Conservation (phyloP, 805 yeast genomes). For the Alloascoidea hylecoeti region DNA sequence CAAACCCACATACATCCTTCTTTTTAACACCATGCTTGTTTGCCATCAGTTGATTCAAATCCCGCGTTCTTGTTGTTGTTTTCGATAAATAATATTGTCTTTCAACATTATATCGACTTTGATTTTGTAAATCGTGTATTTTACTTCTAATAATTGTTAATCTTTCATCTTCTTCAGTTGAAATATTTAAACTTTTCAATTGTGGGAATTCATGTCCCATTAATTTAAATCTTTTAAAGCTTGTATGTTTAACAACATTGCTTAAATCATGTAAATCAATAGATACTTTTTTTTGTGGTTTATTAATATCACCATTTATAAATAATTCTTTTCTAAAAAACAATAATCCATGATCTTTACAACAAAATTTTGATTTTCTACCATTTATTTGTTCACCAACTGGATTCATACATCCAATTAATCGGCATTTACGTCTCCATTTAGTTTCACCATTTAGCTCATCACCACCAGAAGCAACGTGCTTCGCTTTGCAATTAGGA, state of each 20-base stretch:
- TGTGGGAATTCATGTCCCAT: background rate
- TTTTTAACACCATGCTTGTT: slow-evolving; percentile 9
- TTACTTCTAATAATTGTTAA: background rate
- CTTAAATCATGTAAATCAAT: slow-evolving; percentile 4
- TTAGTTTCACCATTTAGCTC: slow-evolving; percentile 32
- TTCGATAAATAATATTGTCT: slow-evolving; percentile 6
- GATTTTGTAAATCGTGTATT: background rate
- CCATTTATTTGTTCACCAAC: slow-evolving; percentile 17
- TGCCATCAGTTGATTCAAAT: slow-evolving; percentile 8
- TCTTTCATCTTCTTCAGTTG: background rate
- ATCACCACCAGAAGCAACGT: slow-evolving; percentile 25
- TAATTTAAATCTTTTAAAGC: too few relatives aligned
- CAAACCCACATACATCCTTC: slow-evolving; percentile 15
- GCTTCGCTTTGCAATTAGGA: slow-evolving; percentile 65
- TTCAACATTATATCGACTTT: slow-evolving; percentile 2
- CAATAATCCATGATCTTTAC: slow-evolving; percentile 49
- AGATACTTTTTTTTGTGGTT: slow-evolving; percentile 5
- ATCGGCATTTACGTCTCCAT: slow-evolving; percentile 71
- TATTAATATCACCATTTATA: slow-evolving; percentile 5
- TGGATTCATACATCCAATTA: slow-evolving; percentile 41
- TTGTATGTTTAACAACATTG: background rate
- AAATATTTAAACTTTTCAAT: background rate
- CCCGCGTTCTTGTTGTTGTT: slow-evolving; percentile 9
- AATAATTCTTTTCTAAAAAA: slow-evolving; percentile 21
- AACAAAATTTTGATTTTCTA: slow-evolving; percentile 54